phyloP scores from a whole-genome alignment of 495 filamentous ascomycete genomes.

The Penicillium roqueforti region DNA sequence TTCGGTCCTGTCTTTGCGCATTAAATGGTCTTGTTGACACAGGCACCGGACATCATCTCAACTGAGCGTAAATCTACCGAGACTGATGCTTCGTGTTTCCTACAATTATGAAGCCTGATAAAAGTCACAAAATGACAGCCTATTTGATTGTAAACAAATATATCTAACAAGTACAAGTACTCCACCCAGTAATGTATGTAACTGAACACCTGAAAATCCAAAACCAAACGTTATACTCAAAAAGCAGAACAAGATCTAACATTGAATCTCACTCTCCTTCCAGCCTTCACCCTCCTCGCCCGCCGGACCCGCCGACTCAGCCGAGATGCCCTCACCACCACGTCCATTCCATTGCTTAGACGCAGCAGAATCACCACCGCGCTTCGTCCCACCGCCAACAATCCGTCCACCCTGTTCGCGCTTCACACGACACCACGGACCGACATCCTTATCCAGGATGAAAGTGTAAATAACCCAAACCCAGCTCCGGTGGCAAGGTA shows the following conservation, averaged over 20 bases:
- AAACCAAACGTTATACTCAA: neutral
- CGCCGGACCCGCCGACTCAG: slow-evolving; percentile 35
- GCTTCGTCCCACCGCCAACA: slow-evolving; percentile 46
- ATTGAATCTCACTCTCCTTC: slow-evolving; percentile 52
- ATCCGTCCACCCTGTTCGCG: slow-evolving; percentile 72
- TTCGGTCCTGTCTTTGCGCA: neutral
- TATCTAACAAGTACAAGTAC: neutral
- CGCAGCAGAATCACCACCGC: slow-evolving; percentile 10
- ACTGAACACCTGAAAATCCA: neutral
- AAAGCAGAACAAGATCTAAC: slow-evolving; percentile 9
- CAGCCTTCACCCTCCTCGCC: slow-evolving; percentile 42
- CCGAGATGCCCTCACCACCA: slow-evolving; percentile 41
- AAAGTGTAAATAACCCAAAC: slow-evolving; percentile 91
- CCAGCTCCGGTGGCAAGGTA: slow-evolving; percentile 89
- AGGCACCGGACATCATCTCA: neutral
- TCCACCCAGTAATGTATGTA: slow-evolving; percentile 1
- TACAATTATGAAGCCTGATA: neutral
- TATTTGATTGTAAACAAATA: neutral
- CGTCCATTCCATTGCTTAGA: slow-evolving; percentile 30
- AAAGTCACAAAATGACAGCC: neutral
- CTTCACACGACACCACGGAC: slow-evolving; percentile 90
- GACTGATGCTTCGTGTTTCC: too few species aligned
- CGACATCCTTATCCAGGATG: slow-evolving; percentile 80
- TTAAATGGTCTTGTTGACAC: neutral
- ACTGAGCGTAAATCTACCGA: too few species aligned